Percentiles rank a stretch among this genome's conserved stretches.
phyloP scores from a whole-genome alignment of 805 yeast species.

The Metschnikowia sp. region DNA sequence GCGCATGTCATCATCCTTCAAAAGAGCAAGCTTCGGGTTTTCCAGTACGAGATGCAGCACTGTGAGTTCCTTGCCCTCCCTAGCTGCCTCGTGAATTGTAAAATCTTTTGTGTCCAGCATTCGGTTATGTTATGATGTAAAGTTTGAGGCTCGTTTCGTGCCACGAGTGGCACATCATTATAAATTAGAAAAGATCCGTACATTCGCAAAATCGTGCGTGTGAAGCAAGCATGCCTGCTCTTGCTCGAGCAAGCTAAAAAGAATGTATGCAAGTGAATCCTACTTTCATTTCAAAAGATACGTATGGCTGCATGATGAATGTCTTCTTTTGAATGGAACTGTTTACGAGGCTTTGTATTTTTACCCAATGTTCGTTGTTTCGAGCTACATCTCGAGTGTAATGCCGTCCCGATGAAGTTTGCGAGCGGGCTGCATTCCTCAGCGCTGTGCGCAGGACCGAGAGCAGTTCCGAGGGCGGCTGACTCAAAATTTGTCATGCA shows the following conservation, averaged over 20 bases:
- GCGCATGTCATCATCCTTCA: slow-evolving; percentile 69
- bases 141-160: not conserved
- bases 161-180: not conserved
- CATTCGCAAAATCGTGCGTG: no score
- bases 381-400: no score
- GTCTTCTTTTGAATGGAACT: no score
- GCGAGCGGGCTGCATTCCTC: not conserved
- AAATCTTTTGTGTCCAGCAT: slow-evolving; percentile 3
- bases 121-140: not conserved
- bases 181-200: no score
- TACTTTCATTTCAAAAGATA: no score
- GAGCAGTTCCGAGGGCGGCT: slow-evolving; percentile 8
- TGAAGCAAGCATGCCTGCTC: no score
- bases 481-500: slow-evolving; percentile 9
- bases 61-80: slow-evolving; percentile 51
- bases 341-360: no score
- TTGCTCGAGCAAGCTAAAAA: no score
- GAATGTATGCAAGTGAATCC: no score
- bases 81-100: slow-evolving; percentile 59
- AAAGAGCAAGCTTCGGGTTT: slow-evolving; percentile 45
- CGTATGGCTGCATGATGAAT: no score
- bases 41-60: slow-evolving; percentile 50
- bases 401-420: not conserved
- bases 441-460: not conserved
- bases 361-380: no score